These are phyloP conservation scores for Daldinia sp. DNA, from an alignment of 2,329 filamentous ascomycete species.

Conservation along the genomic window DNA sequence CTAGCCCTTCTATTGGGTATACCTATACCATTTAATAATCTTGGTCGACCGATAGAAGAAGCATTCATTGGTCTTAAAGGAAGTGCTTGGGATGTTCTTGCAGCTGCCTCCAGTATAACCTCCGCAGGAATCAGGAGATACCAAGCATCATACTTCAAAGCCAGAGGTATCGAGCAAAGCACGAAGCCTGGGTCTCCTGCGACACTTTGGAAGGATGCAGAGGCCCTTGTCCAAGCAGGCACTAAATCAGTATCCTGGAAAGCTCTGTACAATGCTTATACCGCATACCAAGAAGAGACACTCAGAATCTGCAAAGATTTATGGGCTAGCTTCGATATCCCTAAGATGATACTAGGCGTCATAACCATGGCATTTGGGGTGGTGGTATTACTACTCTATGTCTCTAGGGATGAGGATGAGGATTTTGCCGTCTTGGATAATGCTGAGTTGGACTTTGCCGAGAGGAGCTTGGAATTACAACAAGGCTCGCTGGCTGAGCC, in stretches of 20 bases:
- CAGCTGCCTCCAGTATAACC: slow-evolving; percentile 79
- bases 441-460: slow-evolving; percentile 69
- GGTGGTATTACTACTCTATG: slow-evolving; percentile 77
- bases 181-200: slow-evolving; percentile 66
- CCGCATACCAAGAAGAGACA: slow-evolving; percentile 81
- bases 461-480: slow-evolving; percentile 68
- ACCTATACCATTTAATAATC: slow-evolving; percentile 95
- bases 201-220: slow-evolving; percentile 70
- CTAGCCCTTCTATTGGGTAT: slow-evolving; percentile 87
- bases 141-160: slow-evolving; percentile 82
- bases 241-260: slow-evolving; percentile 56
- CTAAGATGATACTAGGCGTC: slow-evolving; percentile 86
- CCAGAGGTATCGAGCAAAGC: slow-evolving; percentile 74
- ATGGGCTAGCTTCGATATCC: slow-evolving; percentile 93
- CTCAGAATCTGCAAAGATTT: slow-evolving; percentile 82
- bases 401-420: slow-evolving; percentile 68
- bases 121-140: slow-evolving; percentile 91
- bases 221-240: slow-evolving; percentile 51
- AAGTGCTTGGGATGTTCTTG: slow-evolving; percentile 80
- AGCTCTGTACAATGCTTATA: slow-evolving; percentile 69
- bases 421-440: slow-evolving; percentile 67
- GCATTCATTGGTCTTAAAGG: slow-evolving; percentile 82
- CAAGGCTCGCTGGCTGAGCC: slow-evolving; percentile 53
- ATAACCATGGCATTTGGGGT: slow-evolving; percentile 76
- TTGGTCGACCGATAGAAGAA: slow-evolving; percentile 93